Evolutionary conservation across 345 rosid species (phyloP), one percentile per base, ranked within the genome.

Genomic region (Hirschfeldia incana): DNA sequence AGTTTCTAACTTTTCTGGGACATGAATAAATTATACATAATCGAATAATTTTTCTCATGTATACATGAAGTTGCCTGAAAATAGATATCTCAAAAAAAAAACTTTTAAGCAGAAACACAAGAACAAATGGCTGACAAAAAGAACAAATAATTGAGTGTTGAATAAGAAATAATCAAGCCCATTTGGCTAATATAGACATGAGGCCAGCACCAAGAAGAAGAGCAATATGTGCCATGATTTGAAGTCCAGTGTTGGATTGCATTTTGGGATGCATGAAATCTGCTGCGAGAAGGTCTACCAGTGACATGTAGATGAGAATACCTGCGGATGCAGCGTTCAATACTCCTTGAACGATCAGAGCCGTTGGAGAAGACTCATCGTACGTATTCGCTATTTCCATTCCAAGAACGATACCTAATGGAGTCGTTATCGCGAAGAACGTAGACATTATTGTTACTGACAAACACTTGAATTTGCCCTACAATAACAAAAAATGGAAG

Each of bases 231-330:
- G 87, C 84, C 30, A 84, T 86, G 15, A 86, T 73, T 68, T 81
- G 89, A 67, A 88, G 86, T 79, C 83, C 77, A 5, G 79, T 71
- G 74, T 81, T 85, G 64, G 69, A 71, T 71, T 80, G 84, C 89
- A 89, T 42, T 34, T 75, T 85, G 5, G 89, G 85, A 66, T 74
- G 88, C 90, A 82, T 76, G 66, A 88, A 85, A 74, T 88, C 92
- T n/a, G 84, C 76, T 11, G 92, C 92, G 49, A 89, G 86, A 70
- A 91, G 90, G 80, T 89, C 92, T 42, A 91, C 97, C 1, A 91
- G 75, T 10, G 94, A 87, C 97, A 88, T 88, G 70, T 89, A 87
- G 13, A 88, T 89, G 16, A 91, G 81, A 39, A 91, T 88, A 69
- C 94, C 94, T 1, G 92, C 88, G 0, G 91, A 82, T 34, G 90